Percentiles rank a stretch among this genome's conserved stretches.
Conservation (phyloP, 169 alveolate genomes). For the Theileria sp. region DNA sequence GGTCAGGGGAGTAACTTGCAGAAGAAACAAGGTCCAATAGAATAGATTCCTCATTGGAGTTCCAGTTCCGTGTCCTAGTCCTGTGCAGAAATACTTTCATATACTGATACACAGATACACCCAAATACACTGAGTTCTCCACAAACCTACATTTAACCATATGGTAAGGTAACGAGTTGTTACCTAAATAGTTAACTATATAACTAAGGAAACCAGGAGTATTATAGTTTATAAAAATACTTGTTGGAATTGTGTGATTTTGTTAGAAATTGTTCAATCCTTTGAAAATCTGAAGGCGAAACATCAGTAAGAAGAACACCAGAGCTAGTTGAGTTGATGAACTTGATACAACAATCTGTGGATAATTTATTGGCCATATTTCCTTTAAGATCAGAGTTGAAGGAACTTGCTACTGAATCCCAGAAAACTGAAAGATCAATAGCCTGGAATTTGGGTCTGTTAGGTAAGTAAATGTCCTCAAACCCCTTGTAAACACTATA, state of each 20-base stretch:
- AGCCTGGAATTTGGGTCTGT: not conserved
- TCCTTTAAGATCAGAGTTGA: conserved; percentile 21
- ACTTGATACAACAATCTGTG: conserved; percentile 59
- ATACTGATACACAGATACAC: conserved; percentile 52
- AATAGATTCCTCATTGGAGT: conserved; percentile 29
- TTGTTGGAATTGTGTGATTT: not conserved
- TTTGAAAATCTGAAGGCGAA: not conserved
- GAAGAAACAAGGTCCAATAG: conserved; percentile 29
- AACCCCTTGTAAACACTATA: not conserved
- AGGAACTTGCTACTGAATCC: conserved; percentile 36
- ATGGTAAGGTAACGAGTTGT: not conserved
- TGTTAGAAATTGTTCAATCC: conserved; percentile 3
- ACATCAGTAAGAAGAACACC: conserved; percentile 35
- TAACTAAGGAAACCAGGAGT: not conserved
- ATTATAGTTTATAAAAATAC: not conserved
- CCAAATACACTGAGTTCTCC: conserved; percentile 36
- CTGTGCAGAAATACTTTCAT: conserved; percentile 27
- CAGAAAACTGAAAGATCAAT: conserved; percentile 41
- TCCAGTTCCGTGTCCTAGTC: conserved; percentile 26
- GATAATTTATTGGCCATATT: conserved; percentile 29
- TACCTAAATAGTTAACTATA: not conserved
- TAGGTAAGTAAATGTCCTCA: not conserved
- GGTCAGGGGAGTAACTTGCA: not conserved
- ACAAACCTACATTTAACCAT: conserved; percentile 6
- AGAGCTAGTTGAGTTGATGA: conserved; percentile 39